Base-by-base conservation (phyloP, 345 rosid species). In the Melaleuca quinquenervia region DNA sequence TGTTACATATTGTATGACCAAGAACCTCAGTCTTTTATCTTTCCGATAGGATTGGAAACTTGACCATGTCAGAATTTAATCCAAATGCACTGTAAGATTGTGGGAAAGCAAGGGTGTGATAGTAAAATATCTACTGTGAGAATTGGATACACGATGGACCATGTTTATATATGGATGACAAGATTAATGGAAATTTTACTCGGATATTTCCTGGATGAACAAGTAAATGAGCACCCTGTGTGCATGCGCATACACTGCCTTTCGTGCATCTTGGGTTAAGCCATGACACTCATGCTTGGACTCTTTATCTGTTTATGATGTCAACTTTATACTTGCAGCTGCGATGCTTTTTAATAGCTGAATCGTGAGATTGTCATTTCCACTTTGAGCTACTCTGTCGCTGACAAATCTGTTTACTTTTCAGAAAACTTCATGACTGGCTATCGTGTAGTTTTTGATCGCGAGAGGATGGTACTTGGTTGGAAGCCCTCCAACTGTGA, bases 351-450 rank as follows among this genome's bases (percentile, higher is more conserved):
- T 13, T 53, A 84, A n/a, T 50, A 50, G n/a, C 24, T 44, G 56
- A 44, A 32, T 21, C 15, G 1, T 11, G 53, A 52, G 52, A n/a
- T 82, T 83, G 84, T 82, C 50, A 82, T 86, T 52, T 82, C 88
- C 75, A 86, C 78, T 64, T 11, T 16, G 45, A 60, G 60, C 78
- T 16, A 16, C 36, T 70, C 78, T 70, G 78, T 12, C 78, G 6
- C 48, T 70, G 58, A 82, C 41, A 60, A 50, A 44, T 24, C 45
- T 86, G 49, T 27, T 70, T 54, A 29, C 48, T 49, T 82, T 87
- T 86, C 96, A 96, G 98, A 96, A 90, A 96, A 96, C 90, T 95
- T 96, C 91, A 94, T 96, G 98, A 94, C 92, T 0, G 96, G 96
- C 83, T 91, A 96, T 84, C 93, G 88, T 0, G 86, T 96, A 29